These are phyloP conservation scores for Fusarium nurragi DNA, from an alignment of 2,329 filamentous ascomycete species.

Conservation along the genomic window DNA sequence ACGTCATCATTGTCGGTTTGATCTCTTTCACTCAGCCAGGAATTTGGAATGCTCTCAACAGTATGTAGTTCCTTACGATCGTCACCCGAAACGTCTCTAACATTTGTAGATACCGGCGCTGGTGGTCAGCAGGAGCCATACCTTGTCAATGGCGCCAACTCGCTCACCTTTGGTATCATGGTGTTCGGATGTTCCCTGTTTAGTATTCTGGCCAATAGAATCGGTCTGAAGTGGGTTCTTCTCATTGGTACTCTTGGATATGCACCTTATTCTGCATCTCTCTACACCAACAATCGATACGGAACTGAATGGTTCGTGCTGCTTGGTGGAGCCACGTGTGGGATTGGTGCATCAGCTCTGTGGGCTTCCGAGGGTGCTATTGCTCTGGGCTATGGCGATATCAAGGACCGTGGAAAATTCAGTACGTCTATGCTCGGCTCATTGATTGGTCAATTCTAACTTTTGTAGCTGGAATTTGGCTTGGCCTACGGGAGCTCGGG, in stretches of 20 bases:
- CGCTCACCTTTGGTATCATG: constrained; percentile 53
- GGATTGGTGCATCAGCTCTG: constrained; percentile 60
- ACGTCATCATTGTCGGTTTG: constrained; percentile 61
- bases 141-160: constrained; percentile 48
- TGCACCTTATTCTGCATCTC: constrained; percentile 57
- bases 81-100: neutral
- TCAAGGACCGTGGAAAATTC: constrained; percentile 57
- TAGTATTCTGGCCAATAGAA: constrained; percentile 58
- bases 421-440: neutral
- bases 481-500: constrained; percentile 61
- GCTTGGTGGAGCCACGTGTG: constrained; percentile 59
- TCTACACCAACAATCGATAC: constrained; percentile 62
- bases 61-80: neutral
- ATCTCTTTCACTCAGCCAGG: constrained; percentile 63
- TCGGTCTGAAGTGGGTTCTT: constrained; percentile 59
- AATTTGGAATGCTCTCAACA: constrained; percentile 66
- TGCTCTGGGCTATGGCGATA: constrained; percentile 59
- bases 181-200: constrained; percentile 55
- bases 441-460: neutral
- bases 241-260: constrained; percentile 59
- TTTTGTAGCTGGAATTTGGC: constrained; percentile 59
- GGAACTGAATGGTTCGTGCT: constrained; percentile 64
- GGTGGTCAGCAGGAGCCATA: constrained; percentile 63
- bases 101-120: constrained; percentile 55
- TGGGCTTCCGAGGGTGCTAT: constrained; percentile 63